These are phyloP conservation scores for Styphnolobium japonicum DNA, from an alignment of 306 rosid genomes.

Conservation along the genomic window DNA sequence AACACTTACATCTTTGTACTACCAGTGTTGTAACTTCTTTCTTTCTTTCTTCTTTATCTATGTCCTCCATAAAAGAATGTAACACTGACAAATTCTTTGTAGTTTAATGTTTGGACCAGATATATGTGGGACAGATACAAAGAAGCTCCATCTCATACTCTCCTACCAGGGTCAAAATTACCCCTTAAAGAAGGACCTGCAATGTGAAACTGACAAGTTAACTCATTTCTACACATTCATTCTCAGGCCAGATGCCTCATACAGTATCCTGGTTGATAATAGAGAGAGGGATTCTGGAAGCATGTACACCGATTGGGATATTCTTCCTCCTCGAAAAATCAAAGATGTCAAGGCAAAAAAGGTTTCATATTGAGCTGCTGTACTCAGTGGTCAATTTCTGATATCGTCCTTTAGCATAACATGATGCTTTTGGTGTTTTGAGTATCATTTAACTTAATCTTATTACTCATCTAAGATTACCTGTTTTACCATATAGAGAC, in stretches of 20 bases:
- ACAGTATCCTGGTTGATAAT: constrained; percentile 79
- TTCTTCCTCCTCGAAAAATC: constrained; percentile 61
- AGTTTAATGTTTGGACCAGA: constrained; percentile 99
- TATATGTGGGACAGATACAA: constrained; percentile 86
- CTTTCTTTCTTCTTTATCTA: neutral
- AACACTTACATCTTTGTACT: neutral
- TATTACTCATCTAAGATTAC: neutral
- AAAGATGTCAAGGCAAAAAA: constrained; percentile 56
- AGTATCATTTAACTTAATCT: neutral
- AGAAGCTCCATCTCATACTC: constrained; percentile 86
- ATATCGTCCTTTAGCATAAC: neutral
- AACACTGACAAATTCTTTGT: constrained; percentile 37
- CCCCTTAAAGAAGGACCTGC: constrained; percentile 88
- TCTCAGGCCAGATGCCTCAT: constrained; percentile 90
- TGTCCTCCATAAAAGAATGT: neutral
- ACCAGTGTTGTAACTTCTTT: neutral
- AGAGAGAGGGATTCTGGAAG: constrained; percentile 76
- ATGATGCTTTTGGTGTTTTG: constrained; percentile 7
- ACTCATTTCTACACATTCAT: constrained; percentile 96
- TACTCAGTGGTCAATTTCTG: constrained; percentile 1
- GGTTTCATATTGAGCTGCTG: constrained; percentile 32
- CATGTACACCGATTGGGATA: constrained; percentile 59
- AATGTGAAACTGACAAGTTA: constrained; percentile 92
- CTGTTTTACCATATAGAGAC: neutral
- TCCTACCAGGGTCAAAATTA: constrained; percentile 98